A percentile compares a stretch with the other conserved stretches of the same genome.
phyloP scores from a whole-genome alignment of 2,329 filamentous ascomycete species.

The Geosmithia morbida region DNA sequence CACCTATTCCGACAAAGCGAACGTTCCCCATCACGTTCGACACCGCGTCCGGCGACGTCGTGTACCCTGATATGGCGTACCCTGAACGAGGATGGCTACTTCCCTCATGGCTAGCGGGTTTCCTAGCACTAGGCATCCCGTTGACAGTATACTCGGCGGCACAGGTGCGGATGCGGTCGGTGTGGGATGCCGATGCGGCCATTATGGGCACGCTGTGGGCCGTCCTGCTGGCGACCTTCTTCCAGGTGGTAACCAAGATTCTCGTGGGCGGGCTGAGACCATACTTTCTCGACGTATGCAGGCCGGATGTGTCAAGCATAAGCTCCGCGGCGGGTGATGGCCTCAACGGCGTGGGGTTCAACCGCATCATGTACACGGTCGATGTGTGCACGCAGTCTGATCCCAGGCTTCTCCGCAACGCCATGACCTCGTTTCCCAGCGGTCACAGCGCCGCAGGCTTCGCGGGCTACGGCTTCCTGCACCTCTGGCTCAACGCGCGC shows the following conservation, averaged over 20 bases:
- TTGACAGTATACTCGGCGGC: constrained; percentile 39
- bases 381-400: constrained; percentile 54
- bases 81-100: constrained; percentile 48
- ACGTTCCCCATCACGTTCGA: constrained; percentile 50
- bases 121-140: constrained; percentile 42
- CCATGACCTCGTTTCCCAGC: constrained; percentile 56
- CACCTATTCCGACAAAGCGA: constrained; percentile 37
- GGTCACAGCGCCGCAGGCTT: constrained; percentile 64
- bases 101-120: constrained; percentile 40
- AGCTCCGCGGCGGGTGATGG: constrained; percentile 11
- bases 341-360: constrained; percentile 40
- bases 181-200: constrained; percentile 48
- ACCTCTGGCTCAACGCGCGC: constrained; percentile 64
- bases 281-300: constrained; percentile 57
- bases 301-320: constrained; percentile 11
- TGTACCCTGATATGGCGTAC: constrained; percentile 51
- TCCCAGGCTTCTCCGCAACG: constrained; percentile 48
- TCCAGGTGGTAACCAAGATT: constrained; percentile 49
- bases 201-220: constrained; percentile 46
- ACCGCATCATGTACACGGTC: constrained; percentile 51
- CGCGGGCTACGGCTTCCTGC: constrained; percentile 55
- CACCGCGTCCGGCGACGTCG: constrained; percentile 33
- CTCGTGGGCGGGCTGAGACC: constrained; percentile 61
- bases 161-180: constrained; percentile 41
- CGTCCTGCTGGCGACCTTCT: constrained; percentile 42